phyloP scores from a whole-genome alignment of 2,329 filamentous ascomycete species.

The Trichocomaceae sp. region DNA sequence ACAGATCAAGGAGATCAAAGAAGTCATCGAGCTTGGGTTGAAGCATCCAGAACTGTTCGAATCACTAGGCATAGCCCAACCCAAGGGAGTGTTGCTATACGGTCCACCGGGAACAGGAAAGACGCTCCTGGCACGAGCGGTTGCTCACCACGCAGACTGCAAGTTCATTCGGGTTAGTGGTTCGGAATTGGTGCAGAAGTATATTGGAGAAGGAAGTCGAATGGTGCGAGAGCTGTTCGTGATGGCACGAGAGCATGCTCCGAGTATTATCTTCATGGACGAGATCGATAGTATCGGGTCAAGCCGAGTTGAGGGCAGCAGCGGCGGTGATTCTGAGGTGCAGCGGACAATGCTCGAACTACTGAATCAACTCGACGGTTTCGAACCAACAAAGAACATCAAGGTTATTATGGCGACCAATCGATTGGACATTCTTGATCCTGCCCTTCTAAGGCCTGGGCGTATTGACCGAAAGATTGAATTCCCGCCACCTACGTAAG shows the following conservation, averaged over 20 bases:
- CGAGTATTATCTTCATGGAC: constrained; percentile 99
- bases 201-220: constrained; percentile 94
- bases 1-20: constrained; percentile 99
- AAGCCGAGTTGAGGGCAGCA: constrained; percentile 90
- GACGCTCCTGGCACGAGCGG: constrained; percentile 87
- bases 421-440: constrained; percentile 93
- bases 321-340: constrained; percentile 92
- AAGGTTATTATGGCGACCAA: constrained; percentile 99
- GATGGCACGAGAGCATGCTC: constrained; percentile 96
- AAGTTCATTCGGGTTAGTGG: constrained; percentile 98
- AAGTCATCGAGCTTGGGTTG: constrained; percentile 96
- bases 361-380: constrained; percentile 95
- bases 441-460: constrained; percentile 87
- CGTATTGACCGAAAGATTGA: constrained; percentile 99
- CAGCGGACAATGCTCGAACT: constrained; percentile 98
- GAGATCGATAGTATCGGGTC: constrained; percentile 99
- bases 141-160: constrained; percentile 97
- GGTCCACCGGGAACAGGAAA: constrained; percentile 96
- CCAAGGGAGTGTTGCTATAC: constrained; percentile 94
- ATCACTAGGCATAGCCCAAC: constrained; percentile 96
- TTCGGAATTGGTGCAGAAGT: constrained; percentile 96
- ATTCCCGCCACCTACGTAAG: constrained; percentile 82
- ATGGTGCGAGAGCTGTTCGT: constrained; percentile 99
- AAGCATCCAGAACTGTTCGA: constrained; percentile 99
- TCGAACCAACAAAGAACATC: constrained; percentile 99